These are phyloP conservation scores for Triadica sebifera DNA, from an alignment of 345 rosid species.

Conservation along the genomic window DNA sequence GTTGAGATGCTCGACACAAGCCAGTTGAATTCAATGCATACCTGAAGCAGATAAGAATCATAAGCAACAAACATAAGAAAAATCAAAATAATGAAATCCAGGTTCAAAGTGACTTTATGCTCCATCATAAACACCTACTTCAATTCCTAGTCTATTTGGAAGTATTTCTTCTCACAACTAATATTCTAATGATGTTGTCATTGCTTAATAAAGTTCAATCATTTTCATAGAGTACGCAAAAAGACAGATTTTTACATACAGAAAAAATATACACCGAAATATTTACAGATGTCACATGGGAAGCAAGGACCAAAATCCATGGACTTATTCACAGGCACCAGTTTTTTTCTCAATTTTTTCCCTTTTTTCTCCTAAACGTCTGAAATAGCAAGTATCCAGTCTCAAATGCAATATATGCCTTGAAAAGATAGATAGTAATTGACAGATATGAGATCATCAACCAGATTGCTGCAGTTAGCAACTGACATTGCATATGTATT, in stretches of 20 bases:
- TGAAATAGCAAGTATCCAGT: too few relatives aligned
- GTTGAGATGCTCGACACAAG: slow-evolving; percentile 67
- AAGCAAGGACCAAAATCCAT: not conserved
- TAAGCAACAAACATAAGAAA: not conserved
- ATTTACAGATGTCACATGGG: not conserved
- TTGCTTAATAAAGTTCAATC: not conserved
- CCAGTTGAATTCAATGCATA: slow-evolving; percentile 61
- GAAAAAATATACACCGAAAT: not conserved
- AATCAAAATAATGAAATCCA: not conserved
- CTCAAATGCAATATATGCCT: too few relatives aligned
- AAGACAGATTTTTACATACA: not conserved
- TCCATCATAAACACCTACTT: not conserved
- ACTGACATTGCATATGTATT: not conserved
- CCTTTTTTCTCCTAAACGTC: too few relatives aligned
- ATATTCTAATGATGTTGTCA: not conserved
- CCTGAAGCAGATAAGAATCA: slow-evolving; percentile 38
- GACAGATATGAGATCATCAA: not conserved
- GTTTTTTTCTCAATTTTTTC: not conserved
- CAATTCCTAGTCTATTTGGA: not conserved
- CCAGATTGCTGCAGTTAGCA: not conserved
- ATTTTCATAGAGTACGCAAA: not conserved
- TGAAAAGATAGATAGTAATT: not conserved
- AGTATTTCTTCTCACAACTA: not conserved
- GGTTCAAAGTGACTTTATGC: not conserved
- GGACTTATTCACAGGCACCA: not conserved